phyloP scores from a whole-genome alignment of 2,329 filamentous ascomycete species.

The Eutypella sp. region DNA sequence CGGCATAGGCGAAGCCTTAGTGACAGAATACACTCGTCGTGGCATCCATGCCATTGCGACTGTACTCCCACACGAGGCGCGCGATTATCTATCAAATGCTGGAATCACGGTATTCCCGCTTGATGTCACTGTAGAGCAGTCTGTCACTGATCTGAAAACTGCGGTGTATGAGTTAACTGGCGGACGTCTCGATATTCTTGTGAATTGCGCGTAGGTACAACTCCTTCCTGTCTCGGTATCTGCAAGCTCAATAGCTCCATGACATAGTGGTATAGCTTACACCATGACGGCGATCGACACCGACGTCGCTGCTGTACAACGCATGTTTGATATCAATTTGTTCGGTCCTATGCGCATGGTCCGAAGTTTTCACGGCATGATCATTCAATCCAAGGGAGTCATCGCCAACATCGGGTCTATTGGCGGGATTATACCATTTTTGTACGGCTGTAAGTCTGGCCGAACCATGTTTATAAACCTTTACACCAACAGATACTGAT shows the following conservation, averaged over 20 bases:
- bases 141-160: background rate
- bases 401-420: conserved; percentile 16
- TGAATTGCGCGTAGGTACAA: conserved; percentile 3
- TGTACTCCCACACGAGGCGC: conserved; percentile 7
- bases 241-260: background rate
- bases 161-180: background rate
- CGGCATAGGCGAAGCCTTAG: conserved; percentile 18
- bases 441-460: conserved; percentile 6
- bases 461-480: background rate
- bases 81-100: conserved; percentile 9
- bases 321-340: conserved; percentile 15
- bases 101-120: conserved; percentile 9
- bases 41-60: conserved; percentile 13
- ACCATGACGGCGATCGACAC: conserved; percentile 14
- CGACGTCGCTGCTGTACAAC: conserved; percentile 4
- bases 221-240: conserved; percentile 6
- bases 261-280: conserved; percentile 4
- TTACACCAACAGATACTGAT: background rate
- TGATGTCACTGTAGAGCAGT: conserved; percentile 13
- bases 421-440: conserved; percentile 11
- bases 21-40: conserved; percentile 4
- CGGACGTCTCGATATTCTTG: conserved; percentile 1
- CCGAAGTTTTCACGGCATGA: conserved; percentile 9
- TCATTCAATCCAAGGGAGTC: conserved; percentile 10
- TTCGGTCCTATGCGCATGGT: conserved; percentile 18